phyloP scores from a whole-genome alignment of 2,329 filamentous ascomycete species.

The Diaporthe helianthi region DNA sequence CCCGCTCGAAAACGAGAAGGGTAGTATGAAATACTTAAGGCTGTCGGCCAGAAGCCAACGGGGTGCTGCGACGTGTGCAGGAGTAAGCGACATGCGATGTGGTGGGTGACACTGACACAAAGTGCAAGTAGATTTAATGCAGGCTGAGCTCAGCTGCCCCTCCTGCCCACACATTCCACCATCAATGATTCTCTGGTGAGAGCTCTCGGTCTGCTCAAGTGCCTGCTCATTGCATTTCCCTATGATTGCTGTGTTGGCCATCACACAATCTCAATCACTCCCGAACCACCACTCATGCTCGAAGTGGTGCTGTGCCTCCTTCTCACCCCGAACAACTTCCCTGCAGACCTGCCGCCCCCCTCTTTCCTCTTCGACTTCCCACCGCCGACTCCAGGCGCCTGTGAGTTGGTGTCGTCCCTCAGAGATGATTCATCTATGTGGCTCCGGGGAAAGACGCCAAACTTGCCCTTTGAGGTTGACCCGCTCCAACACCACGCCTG shows the following conservation, averaged over 20 bases:
- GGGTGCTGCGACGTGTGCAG: not conserved
- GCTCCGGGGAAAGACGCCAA: conserved; percentile 44
- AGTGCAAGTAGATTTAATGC: not conserved
- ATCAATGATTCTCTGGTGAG: not conserved
- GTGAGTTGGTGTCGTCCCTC: conserved; percentile 5
- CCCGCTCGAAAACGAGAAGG: not conserved
- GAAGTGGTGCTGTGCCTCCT: conserved; percentile 21
- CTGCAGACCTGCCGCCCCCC: conserved; percentile 17
- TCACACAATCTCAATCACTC: conserved; percentile 15
- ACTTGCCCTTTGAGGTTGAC: conserved; percentile 45
- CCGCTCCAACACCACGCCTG: conserved; percentile 48
- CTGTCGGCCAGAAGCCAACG: not conserved
- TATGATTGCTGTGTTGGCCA: too few species aligned
- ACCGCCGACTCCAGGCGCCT: conserved; percentile 1
- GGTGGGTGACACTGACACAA: not conserved
- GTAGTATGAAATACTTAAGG: not conserved
- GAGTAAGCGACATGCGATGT: not conserved
- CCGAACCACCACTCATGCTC: conserved; percentile 11
- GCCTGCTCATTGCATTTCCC: too few species aligned
- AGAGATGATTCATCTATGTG: conserved; percentile 25
- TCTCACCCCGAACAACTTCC: conserved; percentile 26
- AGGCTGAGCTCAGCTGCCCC: not conserved
- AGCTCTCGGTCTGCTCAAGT: too few species aligned
- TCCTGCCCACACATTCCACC: accelerated
- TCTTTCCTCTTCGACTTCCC: conserved; percentile 22